Evolutionary conservation across 2,329 filamentous ascomycete genomes (phyloP).

Genomic region (Trichophaea hybrida): DNA sequence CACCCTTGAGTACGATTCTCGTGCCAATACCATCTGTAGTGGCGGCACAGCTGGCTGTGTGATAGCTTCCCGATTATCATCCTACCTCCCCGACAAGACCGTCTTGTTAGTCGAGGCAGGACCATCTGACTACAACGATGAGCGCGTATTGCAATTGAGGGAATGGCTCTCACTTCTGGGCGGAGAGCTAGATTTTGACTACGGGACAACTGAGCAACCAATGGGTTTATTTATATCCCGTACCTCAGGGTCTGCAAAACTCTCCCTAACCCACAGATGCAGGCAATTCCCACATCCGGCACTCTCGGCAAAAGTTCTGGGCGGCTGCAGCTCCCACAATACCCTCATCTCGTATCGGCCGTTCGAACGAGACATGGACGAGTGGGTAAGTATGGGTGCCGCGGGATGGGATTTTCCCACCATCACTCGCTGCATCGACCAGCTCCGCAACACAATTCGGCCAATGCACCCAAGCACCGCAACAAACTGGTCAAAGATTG

Average conservation of each 20-base stretch:
- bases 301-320: conserved; percentile 87
- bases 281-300: conserved; percentile 83
- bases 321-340: conserved; percentile 87
- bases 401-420: conserved; percentile 76
- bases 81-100: conserved; percentile 69
- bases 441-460: conserved; percentile 77
- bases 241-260: neutral
- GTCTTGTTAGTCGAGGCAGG: conserved; percentile 72
- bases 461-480: conserved; percentile 70
- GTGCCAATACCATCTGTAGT: neutral
- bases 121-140: conserved; percentile 77
- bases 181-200: conserved; percentile 82
- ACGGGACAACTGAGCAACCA: conserved; percentile 60
- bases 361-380: conserved; percentile 73
- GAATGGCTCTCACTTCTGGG: conserved; percentile 77
- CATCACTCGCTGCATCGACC: conserved; percentile 68
- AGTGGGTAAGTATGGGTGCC: conserved; percentile 71
- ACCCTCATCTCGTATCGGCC: conserved; percentile 86
- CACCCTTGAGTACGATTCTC: neutral
- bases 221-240: conserved; percentile 39
- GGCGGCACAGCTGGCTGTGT: conserved; percentile 80
- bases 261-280: conserved; percentile 21
- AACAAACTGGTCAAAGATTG: conserved; percentile 89
- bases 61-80: conserved; percentile 61
- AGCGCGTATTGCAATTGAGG: conserved; percentile 71